phyloP scores from a whole-genome alignment of 164 flowering plant genomes.

The Euptelea pleiosperma region DNA sequence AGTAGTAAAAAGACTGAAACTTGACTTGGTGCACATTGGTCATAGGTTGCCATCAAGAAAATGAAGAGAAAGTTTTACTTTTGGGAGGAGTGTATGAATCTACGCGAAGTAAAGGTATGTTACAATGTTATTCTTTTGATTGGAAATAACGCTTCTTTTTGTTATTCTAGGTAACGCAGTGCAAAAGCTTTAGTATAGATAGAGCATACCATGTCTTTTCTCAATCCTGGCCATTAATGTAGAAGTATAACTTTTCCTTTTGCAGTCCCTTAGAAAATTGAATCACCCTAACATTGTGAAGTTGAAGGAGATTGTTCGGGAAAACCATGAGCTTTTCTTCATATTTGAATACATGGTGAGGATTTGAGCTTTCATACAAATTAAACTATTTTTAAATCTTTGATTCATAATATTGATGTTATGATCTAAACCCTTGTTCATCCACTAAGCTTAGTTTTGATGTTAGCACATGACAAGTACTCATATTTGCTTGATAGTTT shows the following conservation, averaged over 20 bases:
- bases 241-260: slow-evolving; percentile 1
- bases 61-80: slow-evolving; percentile 80
- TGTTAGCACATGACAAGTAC: no score
- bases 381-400: no score
- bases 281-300: slow-evolving; percentile 76
- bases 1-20: background rate
- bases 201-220: no score
- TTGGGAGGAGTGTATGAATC: slow-evolving; percentile 83
- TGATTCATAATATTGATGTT: no score
- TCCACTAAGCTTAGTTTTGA: no score
- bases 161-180: no score
- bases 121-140: no score
- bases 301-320: slow-evolving; percentile 75
- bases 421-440: no score
- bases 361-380: no score
- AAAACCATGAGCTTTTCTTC: slow-evolving; percentile 73
- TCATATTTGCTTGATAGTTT: no score
- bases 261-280: slow-evolving; percentile 74
- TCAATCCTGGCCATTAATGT: background rate
- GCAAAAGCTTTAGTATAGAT: no score
- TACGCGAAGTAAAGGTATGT: slow-evolving; percentile 82
- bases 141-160: no score
- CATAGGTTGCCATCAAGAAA: slow-evolving; percentile 91
- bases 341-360: slow-evolving; percentile 82
- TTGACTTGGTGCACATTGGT: slow-evolving; percentile 6